phyloP scores from a whole-genome alignment of 805 yeast species.

The Alloascoidea africana region DNA sequence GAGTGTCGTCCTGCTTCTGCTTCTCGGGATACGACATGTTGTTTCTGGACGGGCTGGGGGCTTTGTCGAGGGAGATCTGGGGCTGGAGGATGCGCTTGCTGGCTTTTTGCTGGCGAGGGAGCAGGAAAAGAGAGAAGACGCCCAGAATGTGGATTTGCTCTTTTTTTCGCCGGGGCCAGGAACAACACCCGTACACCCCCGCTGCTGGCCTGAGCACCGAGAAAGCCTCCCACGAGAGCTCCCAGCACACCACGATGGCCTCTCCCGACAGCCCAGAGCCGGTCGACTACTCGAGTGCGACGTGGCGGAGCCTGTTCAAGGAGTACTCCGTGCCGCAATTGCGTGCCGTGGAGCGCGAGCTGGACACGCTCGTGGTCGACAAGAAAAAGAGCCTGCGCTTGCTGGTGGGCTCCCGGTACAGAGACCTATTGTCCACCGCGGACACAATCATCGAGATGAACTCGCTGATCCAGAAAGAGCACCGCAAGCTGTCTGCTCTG shows the following conservation, averaged over 20 bases:
- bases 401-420: constrained; percentile 10
- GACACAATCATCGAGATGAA: constrained; percentile 10
- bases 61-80: too few relatives aligned
- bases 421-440: constrained; percentile 11
- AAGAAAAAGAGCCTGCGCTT: constrained; percentile 10
- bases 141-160: too few relatives aligned
- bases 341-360: background rate
- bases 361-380: background rate
- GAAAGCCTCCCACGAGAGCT: too few relatives aligned
- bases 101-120: too few relatives aligned
- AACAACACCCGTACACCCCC: too few relatives aligned
- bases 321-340: background rate
- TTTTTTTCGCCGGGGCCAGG: too few relatives aligned
- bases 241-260: too few relatives aligned
- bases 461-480: constrained; percentile 4
- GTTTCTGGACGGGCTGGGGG: too few relatives aligned
- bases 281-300: background rate
- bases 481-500: constrained; percentile 4
- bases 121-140: too few relatives aligned
- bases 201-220: too few relatives aligned
- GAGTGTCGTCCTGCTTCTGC: constrained; percentile 1
- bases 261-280: too few relatives aligned
- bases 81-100: too few relatives aligned
- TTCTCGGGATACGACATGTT: background rate
- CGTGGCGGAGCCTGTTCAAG: background rate